phyloP scores from a whole-genome alignment of 2,329 filamentous ascomycete genomes.

The Epicoccum nigrum region DNA sequence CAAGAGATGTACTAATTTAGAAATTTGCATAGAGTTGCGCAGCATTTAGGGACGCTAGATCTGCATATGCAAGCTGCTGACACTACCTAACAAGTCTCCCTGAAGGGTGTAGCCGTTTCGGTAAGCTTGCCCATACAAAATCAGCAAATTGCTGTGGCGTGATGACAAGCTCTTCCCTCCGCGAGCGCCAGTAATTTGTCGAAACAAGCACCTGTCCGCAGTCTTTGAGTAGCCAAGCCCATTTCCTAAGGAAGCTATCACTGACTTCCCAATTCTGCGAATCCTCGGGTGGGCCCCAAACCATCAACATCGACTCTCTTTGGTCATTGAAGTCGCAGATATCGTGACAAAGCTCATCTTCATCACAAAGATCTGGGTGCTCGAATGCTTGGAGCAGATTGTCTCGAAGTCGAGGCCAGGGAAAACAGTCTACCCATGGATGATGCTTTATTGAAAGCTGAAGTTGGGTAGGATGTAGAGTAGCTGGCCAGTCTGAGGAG shows the following conservation, averaged over 20 bases:
- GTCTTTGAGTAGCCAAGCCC: constrained; percentile 49
- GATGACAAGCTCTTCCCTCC: constrained; percentile 18
- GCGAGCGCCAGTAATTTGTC: constrained; percentile 26
- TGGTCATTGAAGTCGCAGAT: constrained; percentile 17
- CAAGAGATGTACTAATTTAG: no score
- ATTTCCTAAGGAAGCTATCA: constrained; percentile 54
- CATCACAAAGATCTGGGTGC: constrained; percentile 35
- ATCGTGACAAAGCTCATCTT: constrained; percentile 29
- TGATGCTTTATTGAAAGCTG: constrained; percentile 51
- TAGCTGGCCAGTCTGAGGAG: constrained; percentile 13
- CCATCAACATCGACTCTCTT: constrained; percentile 42
- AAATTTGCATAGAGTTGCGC: no score
- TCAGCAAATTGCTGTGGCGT: constrained; percentile 11
- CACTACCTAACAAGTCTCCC: constrained; percentile 6
- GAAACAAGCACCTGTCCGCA: constrained; percentile 48
- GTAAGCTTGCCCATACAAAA: constrained; percentile 9
- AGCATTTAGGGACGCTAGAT: background rate
- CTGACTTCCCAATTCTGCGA: constrained; percentile 56
- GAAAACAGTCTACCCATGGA: constrained; percentile 49
- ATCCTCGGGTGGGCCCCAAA: constrained; percentile 59
- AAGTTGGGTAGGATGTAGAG: constrained; percentile 43
- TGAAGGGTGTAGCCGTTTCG: background rate
- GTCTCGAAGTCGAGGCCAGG: constrained; percentile 49
- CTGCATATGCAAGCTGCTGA: constrained; percentile 14
- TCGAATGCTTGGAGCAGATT: constrained; percentile 46